These are phyloP conservation scores for Gynandropsis gynandra DNA, from an alignment of 345 rosid genomes.

Conservation along the genomic window DNA sequence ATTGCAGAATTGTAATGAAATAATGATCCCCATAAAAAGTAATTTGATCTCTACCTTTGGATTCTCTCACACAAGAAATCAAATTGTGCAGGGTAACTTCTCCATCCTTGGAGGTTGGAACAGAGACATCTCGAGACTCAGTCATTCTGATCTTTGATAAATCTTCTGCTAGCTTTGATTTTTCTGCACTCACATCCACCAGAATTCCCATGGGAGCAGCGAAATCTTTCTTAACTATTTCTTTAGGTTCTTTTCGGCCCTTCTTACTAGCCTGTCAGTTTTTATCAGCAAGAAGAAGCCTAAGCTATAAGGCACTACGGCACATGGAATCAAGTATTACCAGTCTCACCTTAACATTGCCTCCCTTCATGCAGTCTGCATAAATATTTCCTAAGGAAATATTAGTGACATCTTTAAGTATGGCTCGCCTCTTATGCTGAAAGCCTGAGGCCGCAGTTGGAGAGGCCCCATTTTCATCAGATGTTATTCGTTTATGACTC, in stretches of 20 bases:
- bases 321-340: slow-evolving; percentile 14
- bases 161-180: slow-evolving; percentile 58
- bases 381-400: slow-evolving; percentile 23
- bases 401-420: slow-evolving; percentile 74
- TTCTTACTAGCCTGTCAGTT: slow-evolving; percentile 41
- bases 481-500: slow-evolving; percentile 41
- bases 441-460: slow-evolving; percentile 24
- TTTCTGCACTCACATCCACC: slow-evolving; percentile 41
- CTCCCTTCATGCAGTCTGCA: slow-evolving; percentile 30
- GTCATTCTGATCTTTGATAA: slow-evolving; percentile 65
- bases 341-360: slow-evolving; percentile 42
- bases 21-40: no score
- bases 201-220: slow-evolving; percentile 29
- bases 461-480: slow-evolving; percentile 40
- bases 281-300: slow-evolving; percentile 16
- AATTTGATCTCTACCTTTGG: no score
- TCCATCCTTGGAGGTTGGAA: slow-evolving; percentile 29
- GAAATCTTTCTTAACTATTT: slow-evolving; percentile 25
- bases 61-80: slow-evolving; percentile 23
- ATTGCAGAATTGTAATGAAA: no score
- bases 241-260: slow-evolving; percentile 28
- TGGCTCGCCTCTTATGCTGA: slow-evolving; percentile 71
- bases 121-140: slow-evolving; percentile 33
- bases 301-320: background rate
- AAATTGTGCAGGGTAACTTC: slow-evolving; percentile 21